A percentile compares a stretch with the other conserved stretches of the same genome.
Conservation (phyloP, 2,329 filamentous ascomycete genomes). For the Pseudocercospora fijiensis region DNA sequence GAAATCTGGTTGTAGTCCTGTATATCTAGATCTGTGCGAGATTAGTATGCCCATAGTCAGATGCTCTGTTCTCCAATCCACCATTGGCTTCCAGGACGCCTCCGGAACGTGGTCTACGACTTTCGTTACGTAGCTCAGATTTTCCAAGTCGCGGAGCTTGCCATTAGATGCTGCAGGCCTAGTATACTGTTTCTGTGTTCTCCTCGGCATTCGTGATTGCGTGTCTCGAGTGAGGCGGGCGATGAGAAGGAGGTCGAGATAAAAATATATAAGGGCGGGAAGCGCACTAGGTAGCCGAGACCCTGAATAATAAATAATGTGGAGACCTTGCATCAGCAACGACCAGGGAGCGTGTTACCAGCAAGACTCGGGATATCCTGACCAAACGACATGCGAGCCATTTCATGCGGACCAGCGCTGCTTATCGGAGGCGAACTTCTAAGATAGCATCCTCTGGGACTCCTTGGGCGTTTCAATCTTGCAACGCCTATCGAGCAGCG, state of each 20-base stretch:
- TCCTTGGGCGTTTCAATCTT: neutral
- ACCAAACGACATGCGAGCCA: neutral
- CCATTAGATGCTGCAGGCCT: constrained; percentile 33
- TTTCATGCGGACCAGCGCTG: neutral
- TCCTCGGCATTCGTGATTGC: constrained; percentile 24
- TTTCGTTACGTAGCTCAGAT: constrained; percentile 23
- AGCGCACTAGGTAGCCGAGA: neutral
- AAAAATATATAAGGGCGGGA: neutral
- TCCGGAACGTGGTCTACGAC: constrained; percentile 23
- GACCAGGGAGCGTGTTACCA: neutral
- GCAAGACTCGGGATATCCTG: neutral
- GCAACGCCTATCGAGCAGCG: neutral
- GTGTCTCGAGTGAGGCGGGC: neutral
- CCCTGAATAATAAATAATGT: neutral
- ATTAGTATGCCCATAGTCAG: constrained; percentile 28
- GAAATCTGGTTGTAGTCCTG: constrained; percentile 14
- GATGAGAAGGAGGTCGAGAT: neutral
- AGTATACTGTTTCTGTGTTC: constrained; percentile 29
- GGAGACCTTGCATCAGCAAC: neutral
- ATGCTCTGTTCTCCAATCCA: constrained; percentile 20
- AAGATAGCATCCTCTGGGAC: neutral
- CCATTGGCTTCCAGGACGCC: constrained; percentile 10
- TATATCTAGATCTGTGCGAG: constrained; percentile 32
- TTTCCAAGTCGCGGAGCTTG: constrained; percentile 28
- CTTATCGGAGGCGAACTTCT: neutral